Evolutionary conservation across 2,329 filamentous ascomycete species (phyloP).

Genomic region (Colletotrichum sp.): DNA sequence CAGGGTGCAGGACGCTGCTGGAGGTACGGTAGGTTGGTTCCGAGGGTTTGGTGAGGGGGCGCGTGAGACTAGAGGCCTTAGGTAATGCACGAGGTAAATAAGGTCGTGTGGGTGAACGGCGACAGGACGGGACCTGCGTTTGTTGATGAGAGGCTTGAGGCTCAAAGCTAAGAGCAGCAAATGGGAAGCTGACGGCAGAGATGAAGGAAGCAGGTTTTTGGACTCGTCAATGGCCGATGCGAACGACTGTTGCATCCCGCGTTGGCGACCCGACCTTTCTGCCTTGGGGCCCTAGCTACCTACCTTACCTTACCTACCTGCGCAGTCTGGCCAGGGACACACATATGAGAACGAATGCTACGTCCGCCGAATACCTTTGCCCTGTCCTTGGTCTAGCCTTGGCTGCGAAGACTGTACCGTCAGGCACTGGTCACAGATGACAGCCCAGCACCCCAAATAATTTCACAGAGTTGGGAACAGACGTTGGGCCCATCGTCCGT

Average conservation of each 20-base stretch:
- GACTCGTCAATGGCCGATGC: background rate
- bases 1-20: background rate
- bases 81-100: background rate
- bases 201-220: background rate
- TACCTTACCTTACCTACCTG: background rate
- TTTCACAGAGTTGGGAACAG: background rate
- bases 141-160: background rate
- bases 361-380: background rate
- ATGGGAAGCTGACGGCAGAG: background rate
- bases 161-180: background rate
- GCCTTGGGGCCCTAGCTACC: background rate
- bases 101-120: background rate
- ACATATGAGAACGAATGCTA: background rate
- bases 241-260: background rate
- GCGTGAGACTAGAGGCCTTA: background rate
- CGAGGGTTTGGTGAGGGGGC: background rate
- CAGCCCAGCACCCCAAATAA: background rate
- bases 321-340: background rate
- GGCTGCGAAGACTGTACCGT: background rate
- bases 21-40: background rate
- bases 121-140: background rate
- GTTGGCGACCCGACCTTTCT: background rate
- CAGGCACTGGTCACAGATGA: background rate
- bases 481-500: background rate
- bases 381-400: background rate